Evolutionary conservation across 345 rosid genomes (phyloP), one percentile per base, ranked within the genome.

Genomic region (Lumnitzera racemosa): DNA sequence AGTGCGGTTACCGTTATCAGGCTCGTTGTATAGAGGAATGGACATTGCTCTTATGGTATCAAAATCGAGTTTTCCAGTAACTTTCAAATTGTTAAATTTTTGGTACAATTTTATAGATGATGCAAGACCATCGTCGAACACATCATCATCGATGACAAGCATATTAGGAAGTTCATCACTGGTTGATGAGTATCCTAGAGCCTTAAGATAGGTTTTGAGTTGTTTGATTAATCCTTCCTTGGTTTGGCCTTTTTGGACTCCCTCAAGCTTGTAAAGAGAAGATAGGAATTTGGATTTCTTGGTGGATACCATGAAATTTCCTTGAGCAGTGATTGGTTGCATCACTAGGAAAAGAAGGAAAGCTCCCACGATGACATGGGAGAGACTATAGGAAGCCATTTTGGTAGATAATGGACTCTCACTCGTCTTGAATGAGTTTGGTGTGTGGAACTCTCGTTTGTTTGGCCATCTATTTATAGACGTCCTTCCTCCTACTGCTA

Each of bases 1-100:
- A 29, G 43, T 36, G 43, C 11, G 43, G 43, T 36, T 36, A 36
- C 5, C 4, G 43, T 9, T 54, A 59, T 69, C 71, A 12, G 74
- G 56, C 55, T 53, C 49, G 2, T 71, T 71, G 12, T 74, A 74
- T 24, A 71, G 11, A 3, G 62, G 77, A 50, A n/a, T 54, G 64
- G 55, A 61, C 59, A 73, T 69, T 20, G 24, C 17, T 46, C 47
- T 20, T 4, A 11, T 49, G 3, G 73, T 61, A 3, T 52, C 2
- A 2, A n/a, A n/a, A 11, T 61, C 70, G 1, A 74, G 20, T n/a
- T 15, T 49, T 54, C 74, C 68, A 2, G 68, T 61, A 13, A 23
- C 29, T 0, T 69, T 27, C 23, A 74, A 41, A 49, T 41, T 13
- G 59, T 48, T 46, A 15, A 49, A 50, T 2, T 50, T 24, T 57